Base-by-base conservation (phyloP, 495 filamentous ascomycete species). In the Parmelia sp. region DNA sequence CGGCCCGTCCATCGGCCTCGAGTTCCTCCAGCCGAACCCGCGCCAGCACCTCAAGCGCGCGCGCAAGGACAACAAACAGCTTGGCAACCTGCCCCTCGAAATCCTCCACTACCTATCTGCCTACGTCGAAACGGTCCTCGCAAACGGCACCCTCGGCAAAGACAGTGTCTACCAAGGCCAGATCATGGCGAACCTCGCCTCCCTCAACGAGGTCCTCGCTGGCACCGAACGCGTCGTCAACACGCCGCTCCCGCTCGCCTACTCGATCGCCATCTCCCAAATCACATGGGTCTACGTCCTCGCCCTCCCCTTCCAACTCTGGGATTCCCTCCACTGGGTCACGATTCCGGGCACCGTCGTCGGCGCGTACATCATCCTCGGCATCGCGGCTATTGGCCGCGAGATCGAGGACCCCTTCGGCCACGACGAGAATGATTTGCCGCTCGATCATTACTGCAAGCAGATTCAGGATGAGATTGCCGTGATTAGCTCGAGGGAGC, bases 391-490 rank as follows among this genome's bases (percentile, higher is more conserved):
- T 70, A 91, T 92, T 68, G 90, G 91, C 29, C 84, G 86, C 68
- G 90, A 95, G 75, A 88, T 96, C 68, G 91, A 96, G 73, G 91
- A 95, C 72, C 91, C 90, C 11, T 95, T 96, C 74, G 90, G 91
- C 33, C 77, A 85, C 59, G 91, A 95, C 72, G 90, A 91, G 65
- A 95, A 95, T 71, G 91, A 96, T 72, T 79, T 96, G 19, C 88
- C 89, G 12, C 81, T 95, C 0, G 89, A 92, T 72, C 76, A 77
- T 1, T 95, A 87, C 78, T 93, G 90, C 73, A 79, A 84, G 12
- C 84, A 88, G 68, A 77, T 96, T 55, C 80, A 83, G 5, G 65
- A 79, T 14, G 91, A 96, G 65, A 77, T 96, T 69, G 88, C 92
- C 68, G 82, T 88, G 25, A 84, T 96, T 65, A 84, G 84, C 11